phyloP scores from a whole-genome alignment of 192 early-diverging fungal species.

The Coemansia sp. region DNA sequence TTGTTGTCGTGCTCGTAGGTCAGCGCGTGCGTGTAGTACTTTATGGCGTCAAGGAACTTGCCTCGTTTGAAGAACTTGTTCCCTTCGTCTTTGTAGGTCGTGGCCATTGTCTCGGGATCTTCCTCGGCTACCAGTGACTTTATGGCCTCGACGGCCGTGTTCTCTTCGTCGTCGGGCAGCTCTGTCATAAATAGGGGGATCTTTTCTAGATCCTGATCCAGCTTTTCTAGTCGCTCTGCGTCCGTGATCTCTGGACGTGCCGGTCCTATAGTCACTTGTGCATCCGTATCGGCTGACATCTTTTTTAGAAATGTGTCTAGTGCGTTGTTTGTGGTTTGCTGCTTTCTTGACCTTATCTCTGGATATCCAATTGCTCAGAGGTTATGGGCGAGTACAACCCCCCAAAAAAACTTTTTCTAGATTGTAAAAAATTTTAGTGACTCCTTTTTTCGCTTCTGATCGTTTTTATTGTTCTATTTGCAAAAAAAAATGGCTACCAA shows the following conservation, averaged over 20 bases:
- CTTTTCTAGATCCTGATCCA: constrained; percentile 61
- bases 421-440: no score
- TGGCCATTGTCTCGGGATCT: constrained; percentile 86
- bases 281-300: no score
- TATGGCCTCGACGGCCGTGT: constrained; percentile 75
- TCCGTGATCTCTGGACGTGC: constrained; percentile 13
- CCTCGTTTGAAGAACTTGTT: constrained; percentile 85
- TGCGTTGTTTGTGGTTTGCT: no score
- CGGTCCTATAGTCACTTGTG: constrained; percentile 19
- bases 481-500: constrained; percentile 19
- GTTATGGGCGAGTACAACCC: no score
- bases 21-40: constrained; percentile 86
- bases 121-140: constrained; percentile 88
- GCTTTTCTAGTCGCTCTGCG: constrained; percentile 36
- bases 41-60: constrained; percentile 74
- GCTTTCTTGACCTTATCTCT: no score
- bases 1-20: constrained; percentile 67
- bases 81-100: constrained; percentile 94
- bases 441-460: no score
- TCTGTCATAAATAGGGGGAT: constrained; percentile 95
- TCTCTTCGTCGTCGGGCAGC: constrained; percentile 72
- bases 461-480: no score
- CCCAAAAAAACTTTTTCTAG: no score
- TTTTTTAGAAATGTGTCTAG: no score
- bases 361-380: no score